Evolutionary conservation across 495 filamentous ascomycete species (phyloP).

Genomic region (Penicillium coprophilum): DNA sequence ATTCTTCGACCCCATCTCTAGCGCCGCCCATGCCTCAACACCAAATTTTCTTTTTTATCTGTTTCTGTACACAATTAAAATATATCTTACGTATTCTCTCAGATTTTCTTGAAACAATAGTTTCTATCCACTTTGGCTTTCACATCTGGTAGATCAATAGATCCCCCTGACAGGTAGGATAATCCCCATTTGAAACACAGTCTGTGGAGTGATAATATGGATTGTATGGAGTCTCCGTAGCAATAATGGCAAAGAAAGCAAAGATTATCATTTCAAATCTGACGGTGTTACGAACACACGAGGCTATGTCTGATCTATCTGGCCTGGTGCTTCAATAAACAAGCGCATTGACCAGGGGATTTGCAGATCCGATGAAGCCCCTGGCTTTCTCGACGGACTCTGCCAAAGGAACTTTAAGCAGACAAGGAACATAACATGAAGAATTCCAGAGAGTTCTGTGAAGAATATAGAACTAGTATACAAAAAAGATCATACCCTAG

Average conservation of each 20-base stretch:
- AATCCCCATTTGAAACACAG: neutral
- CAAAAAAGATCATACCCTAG: neutral
- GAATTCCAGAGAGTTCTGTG: neutral
- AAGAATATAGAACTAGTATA: neutral
- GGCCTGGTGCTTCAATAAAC: constrained; percentile 7
- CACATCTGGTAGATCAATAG: neutral
- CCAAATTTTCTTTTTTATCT: neutral
- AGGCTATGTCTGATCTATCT: constrained; percentile 10
- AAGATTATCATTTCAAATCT: neutral
- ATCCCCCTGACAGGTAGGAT: neutral
- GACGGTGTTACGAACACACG: neutral
- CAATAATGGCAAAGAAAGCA: neutral
- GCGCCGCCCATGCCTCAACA: neutral
- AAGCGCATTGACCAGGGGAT: constrained; percentile 9
- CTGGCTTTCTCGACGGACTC: constrained; percentile 1
- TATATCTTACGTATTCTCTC: neutral
- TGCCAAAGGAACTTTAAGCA: neutral
- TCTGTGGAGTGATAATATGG: neutral
- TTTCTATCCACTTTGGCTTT: neutral
- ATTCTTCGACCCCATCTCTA: neutral
- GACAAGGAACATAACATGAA: neutral
- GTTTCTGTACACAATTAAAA: neutral
- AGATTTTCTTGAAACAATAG: constrained; percentile 3
- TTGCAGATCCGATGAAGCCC: constrained; percentile 10
- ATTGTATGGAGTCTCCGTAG: neutral